Evolutionary conservation across 2,329 filamentous ascomycete species (phyloP).

Genomic region (Xylariaceae sp.): DNA sequence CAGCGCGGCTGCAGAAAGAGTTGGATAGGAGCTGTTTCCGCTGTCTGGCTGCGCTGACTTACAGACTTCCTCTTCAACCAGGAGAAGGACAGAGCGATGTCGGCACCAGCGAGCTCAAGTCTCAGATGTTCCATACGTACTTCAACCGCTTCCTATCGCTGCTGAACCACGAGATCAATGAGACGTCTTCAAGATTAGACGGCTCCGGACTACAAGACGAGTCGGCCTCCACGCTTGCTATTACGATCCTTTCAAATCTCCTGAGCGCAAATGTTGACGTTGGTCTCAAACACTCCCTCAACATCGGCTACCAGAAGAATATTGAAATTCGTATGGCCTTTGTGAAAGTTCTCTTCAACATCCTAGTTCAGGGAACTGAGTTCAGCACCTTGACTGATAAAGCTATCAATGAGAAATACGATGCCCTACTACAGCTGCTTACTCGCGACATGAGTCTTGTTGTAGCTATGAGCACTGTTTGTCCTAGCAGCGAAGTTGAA

Average conservation of each 20-base stretch:
- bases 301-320: constrained; percentile 68
- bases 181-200: constrained; percentile 28
- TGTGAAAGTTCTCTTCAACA: constrained; percentile 66
- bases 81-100: constrained; percentile 63
- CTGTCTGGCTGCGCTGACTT: constrained; percentile 62
- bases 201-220: constrained; percentile 43
- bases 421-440: constrained; percentile 59
- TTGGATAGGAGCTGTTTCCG: constrained; percentile 63
- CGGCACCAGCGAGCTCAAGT: constrained; percentile 64
- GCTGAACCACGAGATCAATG: constrained; percentile 52
- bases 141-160: constrained; percentile 67
- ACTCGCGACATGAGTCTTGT: constrained; percentile 60
- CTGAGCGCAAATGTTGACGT: constrained; percentile 69
- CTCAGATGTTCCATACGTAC: constrained; percentile 68
- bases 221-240: constrained; percentile 59
- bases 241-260: constrained; percentile 64
- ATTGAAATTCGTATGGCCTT: constrained; percentile 67
- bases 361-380: constrained; percentile 67
- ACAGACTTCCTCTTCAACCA: constrained; percentile 62
- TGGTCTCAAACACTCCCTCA: constrained; percentile 64
- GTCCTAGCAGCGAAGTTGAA: constrained; percentile 64
- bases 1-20: constrained; percentile 56
- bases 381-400: constrained; percentile 66
- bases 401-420: constrained; percentile 65
- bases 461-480: constrained; percentile 61